phyloP scores from a whole-genome alignment of 345 rosid genomes.

The Eucalyptus pumila region DNA sequence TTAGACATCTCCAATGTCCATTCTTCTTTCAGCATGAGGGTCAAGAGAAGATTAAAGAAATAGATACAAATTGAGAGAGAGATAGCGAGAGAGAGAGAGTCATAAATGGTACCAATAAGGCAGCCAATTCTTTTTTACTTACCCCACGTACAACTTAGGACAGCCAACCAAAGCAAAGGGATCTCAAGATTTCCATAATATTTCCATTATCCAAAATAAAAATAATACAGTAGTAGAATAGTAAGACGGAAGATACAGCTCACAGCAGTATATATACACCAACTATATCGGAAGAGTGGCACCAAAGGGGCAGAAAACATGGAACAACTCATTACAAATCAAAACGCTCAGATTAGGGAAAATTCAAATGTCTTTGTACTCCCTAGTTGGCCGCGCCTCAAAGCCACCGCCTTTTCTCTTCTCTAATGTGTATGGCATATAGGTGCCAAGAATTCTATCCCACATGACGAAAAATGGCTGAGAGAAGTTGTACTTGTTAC shows the following conservation, averaged over 20 bases:
- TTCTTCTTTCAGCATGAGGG: not conserved
- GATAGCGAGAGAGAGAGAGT: not conserved
- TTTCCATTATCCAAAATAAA: not conserved
- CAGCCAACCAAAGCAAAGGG: not conserved
- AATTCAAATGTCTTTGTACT: conserved; percentile 29
- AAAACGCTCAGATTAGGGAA: not conserved
- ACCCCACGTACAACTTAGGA: not conserved
- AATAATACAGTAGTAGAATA: not conserved
- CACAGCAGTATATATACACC: not conserved
- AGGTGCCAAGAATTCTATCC: conserved; percentile 82
- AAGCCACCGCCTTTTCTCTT: conserved; percentile 63
- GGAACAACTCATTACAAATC: not conserved
- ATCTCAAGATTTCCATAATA: not conserved
- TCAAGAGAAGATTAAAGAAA: not conserved
- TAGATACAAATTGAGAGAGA: not conserved
- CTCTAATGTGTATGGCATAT: conserved; percentile 78
- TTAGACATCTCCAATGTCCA: not conserved
- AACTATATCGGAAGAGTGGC: not conserved
- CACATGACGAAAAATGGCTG: conserved; percentile 75
- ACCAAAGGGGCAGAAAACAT: not conserved
- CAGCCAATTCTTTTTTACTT: not conserved
- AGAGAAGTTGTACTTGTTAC: conserved; percentile 71
- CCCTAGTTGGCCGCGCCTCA: conserved; percentile 53
- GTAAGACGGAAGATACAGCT: not conserved
- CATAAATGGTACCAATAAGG: not conserved